Conservation (phyloP, 345 rosid genomes). For the Turnera subulata region DNA sequence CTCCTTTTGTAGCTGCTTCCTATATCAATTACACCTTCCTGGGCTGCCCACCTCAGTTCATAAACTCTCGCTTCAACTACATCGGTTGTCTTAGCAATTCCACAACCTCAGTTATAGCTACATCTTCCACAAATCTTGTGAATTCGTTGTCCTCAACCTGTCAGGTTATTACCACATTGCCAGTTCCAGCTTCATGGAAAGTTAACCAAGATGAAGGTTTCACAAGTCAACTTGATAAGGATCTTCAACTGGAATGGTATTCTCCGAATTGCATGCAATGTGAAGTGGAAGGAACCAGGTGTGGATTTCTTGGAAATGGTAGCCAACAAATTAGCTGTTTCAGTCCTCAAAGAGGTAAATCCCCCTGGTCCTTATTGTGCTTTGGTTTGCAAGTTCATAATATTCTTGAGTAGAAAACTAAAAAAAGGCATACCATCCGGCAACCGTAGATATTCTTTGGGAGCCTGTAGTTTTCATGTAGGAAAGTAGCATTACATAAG, state of each 20-base stretch:
- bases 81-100: neutral
- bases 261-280: neutral
- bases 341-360: neutral
- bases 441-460: too few species aligned
- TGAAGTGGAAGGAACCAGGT: neutral
- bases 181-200: too few species aligned
- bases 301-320: neutral
- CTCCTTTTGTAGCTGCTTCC: neutral
- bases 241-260: neutral
- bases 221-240: neutral
- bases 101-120: neutral
- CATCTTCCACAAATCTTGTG: neutral
- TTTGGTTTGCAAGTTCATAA: neutral
- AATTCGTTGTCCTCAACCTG: neutral
- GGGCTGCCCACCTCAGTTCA: neutral
- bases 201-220: neutral
- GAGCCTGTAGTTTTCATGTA: neutral
- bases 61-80: too few species aligned
- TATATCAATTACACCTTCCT: neutral
- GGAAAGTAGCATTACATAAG: too few species aligned
- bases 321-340: neutral
- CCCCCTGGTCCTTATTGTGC: neutral
- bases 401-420: too few species aligned
- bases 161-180: neutral
- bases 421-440: too few species aligned